These are phyloP conservation scores for Lanmaoa pseudosensibilis DNA, from an alignment of 768 basidiomycete genomes.

Conservation along the genomic window DNA sequence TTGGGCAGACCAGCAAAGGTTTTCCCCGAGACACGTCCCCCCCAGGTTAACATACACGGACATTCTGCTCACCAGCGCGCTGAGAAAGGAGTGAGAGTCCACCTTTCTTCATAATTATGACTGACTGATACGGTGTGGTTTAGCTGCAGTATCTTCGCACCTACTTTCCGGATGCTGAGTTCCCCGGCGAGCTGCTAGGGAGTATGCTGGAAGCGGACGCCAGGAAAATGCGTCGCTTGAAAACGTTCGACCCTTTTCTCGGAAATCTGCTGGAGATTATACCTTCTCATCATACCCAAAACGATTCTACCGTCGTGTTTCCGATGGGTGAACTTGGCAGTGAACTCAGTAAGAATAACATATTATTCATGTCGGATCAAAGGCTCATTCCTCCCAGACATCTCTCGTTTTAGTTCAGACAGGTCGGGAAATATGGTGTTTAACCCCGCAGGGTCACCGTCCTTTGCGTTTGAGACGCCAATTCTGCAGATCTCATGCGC, in stretches of 20 bases:
- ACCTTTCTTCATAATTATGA: background rate
- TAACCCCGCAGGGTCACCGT: slow-evolving; percentile 40
- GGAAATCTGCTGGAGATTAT: slow-evolving; percentile 55
- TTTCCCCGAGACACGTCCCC: slow-evolving; percentile 59
- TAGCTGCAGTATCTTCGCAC: slow-evolving; percentile 74
- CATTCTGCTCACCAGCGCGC: slow-evolving; percentile 48
- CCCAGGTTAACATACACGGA: slow-evolving; percentile 29
- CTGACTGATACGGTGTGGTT: background rate
- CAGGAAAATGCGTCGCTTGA: slow-evolving; percentile 32
- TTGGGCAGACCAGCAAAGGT: slow-evolving; percentile 40
- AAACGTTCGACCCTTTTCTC: slow-evolving; percentile 53
- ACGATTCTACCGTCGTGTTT: slow-evolving; percentile 47
- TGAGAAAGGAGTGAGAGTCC: slow-evolving; percentile 60
- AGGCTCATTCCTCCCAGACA: slow-evolving; percentile 39
- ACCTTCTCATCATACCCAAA: slow-evolving; percentile 25
- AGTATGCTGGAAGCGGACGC: slow-evolving; percentile 53
- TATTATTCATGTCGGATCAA: background rate
- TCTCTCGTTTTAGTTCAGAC: slow-evolving; percentile 42
- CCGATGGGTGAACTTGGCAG: slow-evolving; percentile 60
- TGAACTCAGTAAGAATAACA: slow-evolving; percentile 56
- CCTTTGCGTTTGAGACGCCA: slow-evolving; percentile 59
- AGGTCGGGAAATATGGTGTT: slow-evolving; percentile 19
- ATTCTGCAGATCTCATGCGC: slow-evolving; percentile 61
- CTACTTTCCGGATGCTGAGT: slow-evolving; percentile 69
- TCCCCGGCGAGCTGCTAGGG: slow-evolving; percentile 66